Percentiles rank a stretch among this genome's conserved stretches.
Evolutionary conservation across 208 protist species (phyloP).

Genomic region (Trypanosoma scelopori): DNA sequence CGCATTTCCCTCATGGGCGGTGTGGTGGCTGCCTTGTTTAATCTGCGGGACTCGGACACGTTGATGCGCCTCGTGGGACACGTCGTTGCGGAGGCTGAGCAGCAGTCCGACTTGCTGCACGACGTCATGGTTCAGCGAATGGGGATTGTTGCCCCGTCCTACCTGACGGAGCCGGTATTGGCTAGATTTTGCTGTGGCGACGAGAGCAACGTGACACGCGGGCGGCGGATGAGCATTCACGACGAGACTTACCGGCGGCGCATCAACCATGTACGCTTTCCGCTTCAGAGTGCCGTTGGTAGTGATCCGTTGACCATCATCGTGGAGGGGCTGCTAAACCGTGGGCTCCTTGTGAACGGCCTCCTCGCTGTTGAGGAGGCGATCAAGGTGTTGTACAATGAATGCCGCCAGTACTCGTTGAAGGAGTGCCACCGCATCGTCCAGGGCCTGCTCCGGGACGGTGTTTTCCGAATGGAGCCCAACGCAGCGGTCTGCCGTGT

Average conservation of each 20-base stretch:
- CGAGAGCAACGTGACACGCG: constrained; percentile 49
- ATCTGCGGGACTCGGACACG: constrained; percentile 75
- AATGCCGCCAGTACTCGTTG: constrained; percentile 59
- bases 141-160: constrained; percentile 51
- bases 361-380: constrained; percentile 66
- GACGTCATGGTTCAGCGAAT: constrained; percentile 82
- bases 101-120: constrained; percentile 70
- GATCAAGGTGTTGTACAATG: constrained; percentile 75
- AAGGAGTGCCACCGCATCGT: constrained; percentile 55
- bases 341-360: constrained; percentile 79
- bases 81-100: constrained; percentile 59
- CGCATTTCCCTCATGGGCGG: constrained; percentile 60
- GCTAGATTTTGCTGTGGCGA: constrained; percentile 74
- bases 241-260: constrained; percentile 59
- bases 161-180: constrained; percentile 62
- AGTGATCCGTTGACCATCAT: constrained; percentile 59
- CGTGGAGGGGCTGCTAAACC: constrained; percentile 84
- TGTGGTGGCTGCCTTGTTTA: constrained; percentile 58
- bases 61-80: constrained; percentile 62
- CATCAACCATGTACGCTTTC: constrained; percentile 76
- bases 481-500: constrained; percentile 40
- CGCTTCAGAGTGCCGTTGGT: constrained; percentile 1
- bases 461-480: constrained; percentile 28
- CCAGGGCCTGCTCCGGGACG: constrained; percentile 35
- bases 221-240: constrained; percentile 49